Base-by-base conservation (phyloP, 192 early-diverging fungal genomes). In the Linnemannia elongata region DNA sequence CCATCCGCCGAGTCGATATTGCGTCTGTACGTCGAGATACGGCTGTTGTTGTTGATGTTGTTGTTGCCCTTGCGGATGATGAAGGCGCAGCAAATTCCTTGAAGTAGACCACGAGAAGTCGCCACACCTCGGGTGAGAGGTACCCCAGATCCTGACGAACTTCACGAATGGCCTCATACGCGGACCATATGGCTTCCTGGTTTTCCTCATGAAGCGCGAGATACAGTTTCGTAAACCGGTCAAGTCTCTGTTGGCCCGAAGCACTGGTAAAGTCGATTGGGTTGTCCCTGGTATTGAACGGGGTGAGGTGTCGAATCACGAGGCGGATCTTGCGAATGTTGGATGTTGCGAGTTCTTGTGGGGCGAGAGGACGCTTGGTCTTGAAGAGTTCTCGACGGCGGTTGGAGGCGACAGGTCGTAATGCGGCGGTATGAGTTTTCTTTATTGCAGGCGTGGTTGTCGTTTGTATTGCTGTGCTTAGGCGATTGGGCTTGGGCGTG, bases 51-150 rank as follows among this genome's bases (percentile, higher is more conserved):
- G 39, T 73, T 47, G 69, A 6, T 24, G 3, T 44, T 33, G 36
- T 41, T 49, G 39, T 30, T 44, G 72, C 3, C 33, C 8, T 17
- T 1, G 49, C n/a, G 39, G 24, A 9, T 17, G 39, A 72, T 27
- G 78, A 27, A 10, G 66, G 35, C 35, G 44, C 66, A 12, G 49
- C 1, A n/a, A 68, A 47, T 0, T 81, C 72, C 35, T 87, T 87
- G 68, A 87, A 81, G 42, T 81, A 68, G 9, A 87, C 70, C 57
- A 81, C 35, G 27, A 87, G 35, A 15, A 81, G 49, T n/a, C 79
- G 44, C 3, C 74, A 38, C 54, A 81, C 69, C 2, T 87, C 85
- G 0, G 66, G 15, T 0, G 76, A 78, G 2, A 87, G 47, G 6
- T 78, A 30, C 3, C 35, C 41, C 12, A 78, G 30, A 39, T 81